Percentiles rank a stretch among this genome's conserved stretches.
These are phyloP conservation scores for Aureobasidium sp. DNA, from an alignment of 2,329 filamentous ascomycete genomes.

Conservation along the genomic window DNA sequence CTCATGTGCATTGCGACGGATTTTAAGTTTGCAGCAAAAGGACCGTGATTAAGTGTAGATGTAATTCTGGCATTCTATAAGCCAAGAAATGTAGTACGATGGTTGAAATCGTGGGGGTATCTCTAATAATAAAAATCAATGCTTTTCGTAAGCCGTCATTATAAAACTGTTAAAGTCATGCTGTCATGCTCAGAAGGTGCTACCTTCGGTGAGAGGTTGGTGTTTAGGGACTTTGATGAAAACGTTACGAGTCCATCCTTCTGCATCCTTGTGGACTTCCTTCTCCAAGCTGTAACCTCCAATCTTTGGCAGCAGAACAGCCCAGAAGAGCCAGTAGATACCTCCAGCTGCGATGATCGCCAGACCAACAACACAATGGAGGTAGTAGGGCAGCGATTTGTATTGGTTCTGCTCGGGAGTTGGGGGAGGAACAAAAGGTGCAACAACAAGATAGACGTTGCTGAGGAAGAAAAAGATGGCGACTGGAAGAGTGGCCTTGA, in stretches of 20 bases:
- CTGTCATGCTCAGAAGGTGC: background rate
- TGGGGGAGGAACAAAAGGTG: slow-evolving; percentile 38
- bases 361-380: slow-evolving; percentile 48
- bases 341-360: slow-evolving; percentile 45
- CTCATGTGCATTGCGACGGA: too few relatives aligned
- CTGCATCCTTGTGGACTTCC: slow-evolving; percentile 28
- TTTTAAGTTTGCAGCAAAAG: too few relatives aligned
- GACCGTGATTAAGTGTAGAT: background rate
- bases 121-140: slow-evolving; percentile 8
- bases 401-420: slow-evolving; percentile 37
- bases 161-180: slow-evolving; percentile 11
- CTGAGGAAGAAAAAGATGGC: slow-evolving; percentile 47
- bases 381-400: slow-evolving; percentile 46
- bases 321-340: slow-evolving; percentile 48
- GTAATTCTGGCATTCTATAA: background rate
- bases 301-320: slow-evolving; percentile 41
- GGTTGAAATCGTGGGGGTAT: slow-evolving; percentile 14
- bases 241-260: slow-evolving; percentile 34
- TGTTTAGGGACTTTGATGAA: slow-evolving; percentile 12
- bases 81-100: slow-evolving; percentile 6
- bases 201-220: background rate
- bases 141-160: slow-evolving; percentile 12
- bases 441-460: slow-evolving; percentile 47
- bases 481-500: slow-evolving; percentile 45
- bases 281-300: slow-evolving; percentile 32